phyloP scores from a whole-genome alignment of 1,284 basidiomycete genomes.

The Boletus smithii region DNA sequence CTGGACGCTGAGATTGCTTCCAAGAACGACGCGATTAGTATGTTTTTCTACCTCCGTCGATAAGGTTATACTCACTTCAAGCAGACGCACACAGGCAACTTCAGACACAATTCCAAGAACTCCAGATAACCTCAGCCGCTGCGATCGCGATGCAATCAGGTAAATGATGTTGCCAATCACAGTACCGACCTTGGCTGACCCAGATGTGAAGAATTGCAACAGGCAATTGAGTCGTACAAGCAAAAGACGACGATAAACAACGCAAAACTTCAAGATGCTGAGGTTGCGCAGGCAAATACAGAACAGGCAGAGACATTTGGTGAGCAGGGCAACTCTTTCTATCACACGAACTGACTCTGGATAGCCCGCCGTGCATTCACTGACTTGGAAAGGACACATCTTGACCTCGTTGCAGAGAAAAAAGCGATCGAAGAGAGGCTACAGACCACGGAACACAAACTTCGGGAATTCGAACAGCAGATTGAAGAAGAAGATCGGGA shows the following conservation, averaged over 20 bases:
- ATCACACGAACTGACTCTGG: conserved; percentile 9
- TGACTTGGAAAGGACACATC: conserved; percentile 61
- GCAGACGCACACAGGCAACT: conserved; percentile 59
- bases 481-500: conserved; percentile 68
- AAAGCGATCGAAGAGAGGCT: conserved; percentile 53
- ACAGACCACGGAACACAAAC: conserved; percentile 49
- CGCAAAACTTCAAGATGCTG: conserved; percentile 64
- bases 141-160: conserved; percentile 60
- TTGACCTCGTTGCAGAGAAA: conserved; percentile 51
- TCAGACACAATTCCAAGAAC: conserved; percentile 61
- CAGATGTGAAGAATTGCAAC: conserved; percentile 49
- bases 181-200: conserved; percentile 4
- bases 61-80: background rate
- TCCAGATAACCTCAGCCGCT: conserved; percentile 59
- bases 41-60: conserved; percentile 11
- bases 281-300: conserved; percentile 64
- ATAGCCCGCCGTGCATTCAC: conserved; percentile 54
- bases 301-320: conserved; percentile 63
- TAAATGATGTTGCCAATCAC: conserved; percentile 25
- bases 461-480: conserved; percentile 61
- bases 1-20: conserved; percentile 50
- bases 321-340: conserved; percentile 30
- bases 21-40: conserved; percentile 61
- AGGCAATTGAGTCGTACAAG: conserved; percentile 63
- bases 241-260: conserved; percentile 60